Percentiles rank a stretch among this genome's conserved stretches.
Evolutionary conservation across 2,329 filamentous ascomycete species (phyloP).

Genomic region (Cercospora berteroae): DNA sequence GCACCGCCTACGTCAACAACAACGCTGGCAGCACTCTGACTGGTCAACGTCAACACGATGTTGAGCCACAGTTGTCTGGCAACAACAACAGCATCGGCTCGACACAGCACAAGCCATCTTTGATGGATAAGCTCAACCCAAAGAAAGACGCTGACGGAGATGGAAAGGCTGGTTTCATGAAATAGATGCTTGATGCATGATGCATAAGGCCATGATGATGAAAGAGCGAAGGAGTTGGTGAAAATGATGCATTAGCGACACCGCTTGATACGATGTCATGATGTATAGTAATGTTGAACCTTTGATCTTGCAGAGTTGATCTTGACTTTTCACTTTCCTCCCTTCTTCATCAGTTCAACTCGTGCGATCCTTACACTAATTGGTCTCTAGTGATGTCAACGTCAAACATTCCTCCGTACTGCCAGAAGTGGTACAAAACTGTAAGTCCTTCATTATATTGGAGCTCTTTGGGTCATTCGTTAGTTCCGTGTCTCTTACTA

Average conservation of each 20-base stretch:
- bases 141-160: constrained; percentile 54
- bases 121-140: constrained; percentile 57
- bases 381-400: too few species aligned
- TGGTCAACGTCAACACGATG: constrained; percentile 4
- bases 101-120: constrained; percentile 36
- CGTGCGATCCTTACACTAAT: too few species aligned
- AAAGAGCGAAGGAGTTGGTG: not conserved
- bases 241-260: not conserved
- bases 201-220: not conserved
- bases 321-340: too few species aligned
- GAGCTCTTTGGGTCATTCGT: too few species aligned
- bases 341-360: too few species aligned
- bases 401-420: too few species aligned
- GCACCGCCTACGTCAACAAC: not conserved
- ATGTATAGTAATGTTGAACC: not conserved
- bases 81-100: constrained; percentile 10
- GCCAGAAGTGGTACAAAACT: too few species aligned
- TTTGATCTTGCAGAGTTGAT: too few species aligned
- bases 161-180: constrained; percentile 56
- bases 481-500: too few species aligned
- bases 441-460: too few species aligned
- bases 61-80: constrained; percentile 4
- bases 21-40: not conserved
- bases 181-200: constrained; percentile 35
- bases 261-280: not conserved